Conservation (phyloP, 805 yeast species). For the Metschnikowia koreensis region DNA sequence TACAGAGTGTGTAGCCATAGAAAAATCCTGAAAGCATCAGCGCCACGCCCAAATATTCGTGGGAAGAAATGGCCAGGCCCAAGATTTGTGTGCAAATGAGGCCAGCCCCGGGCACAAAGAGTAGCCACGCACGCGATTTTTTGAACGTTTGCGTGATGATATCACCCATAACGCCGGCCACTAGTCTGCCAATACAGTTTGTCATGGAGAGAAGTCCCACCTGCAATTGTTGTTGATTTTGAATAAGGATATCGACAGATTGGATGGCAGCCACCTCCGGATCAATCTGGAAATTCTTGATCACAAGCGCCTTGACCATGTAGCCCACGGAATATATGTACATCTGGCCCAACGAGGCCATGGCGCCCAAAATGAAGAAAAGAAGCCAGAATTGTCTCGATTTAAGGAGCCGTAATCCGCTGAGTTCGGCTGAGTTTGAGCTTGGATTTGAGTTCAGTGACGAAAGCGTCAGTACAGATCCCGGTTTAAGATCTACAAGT, state of each 20-base stretch:
- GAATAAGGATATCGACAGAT: slow-evolving; percentile 37
- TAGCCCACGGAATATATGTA: slow-evolving; percentile 47
- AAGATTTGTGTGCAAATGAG: slow-evolving; percentile 50
- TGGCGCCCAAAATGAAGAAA: slow-evolving; percentile 35
- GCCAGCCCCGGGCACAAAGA: slow-evolving; percentile 51
- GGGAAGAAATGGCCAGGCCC: slow-evolving; percentile 36
- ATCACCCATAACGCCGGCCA: slow-evolving; percentile 66
- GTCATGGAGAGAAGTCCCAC: slow-evolving; percentile 69
- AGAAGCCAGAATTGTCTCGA: slow-evolving; percentile 38
- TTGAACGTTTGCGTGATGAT: slow-evolving; percentile 45
- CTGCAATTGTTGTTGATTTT: slow-evolving; percentile 62
- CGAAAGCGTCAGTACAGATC: neutral
- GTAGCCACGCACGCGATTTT: slow-evolving; percentile 51
- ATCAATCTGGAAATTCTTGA: slow-evolving; percentile 11
- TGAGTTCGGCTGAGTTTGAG: slow-evolving; percentile 1
- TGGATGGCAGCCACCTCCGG: slow-evolving; percentile 3
- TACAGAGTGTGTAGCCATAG: slow-evolving; percentile 71
- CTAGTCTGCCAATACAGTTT: slow-evolving; percentile 64
- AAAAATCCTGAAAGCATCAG: slow-evolving; percentile 65
- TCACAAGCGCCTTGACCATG: slow-evolving; percentile 40
- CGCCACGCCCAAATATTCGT: slow-evolving; percentile 43
- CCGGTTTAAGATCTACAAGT: slow-evolving; percentile 1
- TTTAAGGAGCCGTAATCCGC: slow-evolving; percentile 21
- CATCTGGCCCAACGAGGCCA: slow-evolving; percentile 47
- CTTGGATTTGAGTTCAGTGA: neutral